Base-by-base conservation (phyloP, 139 green algal genomes). In the Chlorella vulgaris region DNA sequence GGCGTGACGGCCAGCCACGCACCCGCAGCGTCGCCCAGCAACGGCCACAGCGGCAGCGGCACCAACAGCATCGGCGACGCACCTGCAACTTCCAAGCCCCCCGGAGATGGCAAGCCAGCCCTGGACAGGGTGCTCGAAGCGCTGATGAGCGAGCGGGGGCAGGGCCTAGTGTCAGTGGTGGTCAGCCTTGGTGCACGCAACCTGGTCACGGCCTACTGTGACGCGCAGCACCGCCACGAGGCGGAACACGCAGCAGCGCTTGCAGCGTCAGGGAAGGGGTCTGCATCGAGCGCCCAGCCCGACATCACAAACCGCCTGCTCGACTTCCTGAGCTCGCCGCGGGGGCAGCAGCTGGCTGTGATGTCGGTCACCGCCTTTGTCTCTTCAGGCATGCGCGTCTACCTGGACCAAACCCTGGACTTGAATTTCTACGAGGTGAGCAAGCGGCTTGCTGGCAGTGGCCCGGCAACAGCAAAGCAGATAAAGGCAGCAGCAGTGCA, bases 111-210 rank as follows among this genome's bases (percentile, higher is more conserved):
- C 47, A 15, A 58, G 10, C 15, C 47, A 10, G 47, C 60, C 13
- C 31, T 88, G 65, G 85, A 84, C 33, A 74, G 83, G 21, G 21
- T 91, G 0, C 33, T 91, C 4, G 75, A 62, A 13, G 86, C 86
- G 33, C 66, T 91, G 40, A 78, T 84, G 7, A 89, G 75, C 61
- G 58, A 89, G 0, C 63, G 60, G 10, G 88, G 88, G 8, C 70
- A 85, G 39, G 80, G 43, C 70, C 74, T 91, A 0, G 82, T 91
- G 61, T 85, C 80, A 2, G 76, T 91, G 28, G 88, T 74, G 7
- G 83, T 91, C 50, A 81, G 76, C 39, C 67, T 91, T 53, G 88
- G 81, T 3, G 85, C 80, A 4, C 71, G 73, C 21, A 90, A 85
- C 79, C 31, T 82, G 6, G 84, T 85, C 8, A 43, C 42, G 0